Evolutionary conservation across 2,329 filamentous ascomycete species (phyloP).

Genomic region (Cryphonectria parasitica): DNA sequence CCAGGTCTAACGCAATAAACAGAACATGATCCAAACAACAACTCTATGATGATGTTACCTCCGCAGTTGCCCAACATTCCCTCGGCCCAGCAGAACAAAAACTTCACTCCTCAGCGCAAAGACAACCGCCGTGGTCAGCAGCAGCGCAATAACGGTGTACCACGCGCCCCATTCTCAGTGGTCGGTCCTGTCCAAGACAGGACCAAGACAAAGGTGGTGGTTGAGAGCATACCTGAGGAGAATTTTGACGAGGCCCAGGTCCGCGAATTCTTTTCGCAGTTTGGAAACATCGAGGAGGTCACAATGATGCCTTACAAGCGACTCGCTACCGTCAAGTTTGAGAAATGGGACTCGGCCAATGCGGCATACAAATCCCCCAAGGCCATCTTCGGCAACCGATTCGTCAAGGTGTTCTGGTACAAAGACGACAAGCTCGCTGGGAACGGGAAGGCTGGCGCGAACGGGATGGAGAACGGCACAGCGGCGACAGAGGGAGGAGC

Average conservation of each 20-base stretch:
- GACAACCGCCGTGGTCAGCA: conserved; percentile 43
- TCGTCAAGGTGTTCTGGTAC: conserved; percentile 83
- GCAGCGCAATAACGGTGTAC: conserved; percentile 38
- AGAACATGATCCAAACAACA: conserved; percentile 56
- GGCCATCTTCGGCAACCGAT: conserved; percentile 81
- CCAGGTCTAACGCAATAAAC: conserved; percentile 21
- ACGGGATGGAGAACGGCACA: conserved; percentile 37
- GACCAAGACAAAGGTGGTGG: conserved; percentile 69
- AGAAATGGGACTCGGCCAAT: conserved; percentile 67
- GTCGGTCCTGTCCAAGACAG: conserved; percentile 66
- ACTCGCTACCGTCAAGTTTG: conserved; percentile 71
- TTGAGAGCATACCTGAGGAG: conserved; percentile 78
- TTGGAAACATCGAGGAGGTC: conserved; percentile 68
- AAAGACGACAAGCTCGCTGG: conserved; percentile 53
- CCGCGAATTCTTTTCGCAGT: conserved; percentile 71
- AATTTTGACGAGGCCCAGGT: conserved; percentile 68
- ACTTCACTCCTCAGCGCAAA: conserved; percentile 34
- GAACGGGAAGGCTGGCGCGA: conserved; percentile 36
- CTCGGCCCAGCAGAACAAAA: conserved; percentile 29
- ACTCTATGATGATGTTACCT: conserved; percentile 29
- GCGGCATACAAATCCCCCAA: conserved; percentile 77
- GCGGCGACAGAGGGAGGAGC: conserved; percentile 31
- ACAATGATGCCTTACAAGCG: conserved; percentile 68
- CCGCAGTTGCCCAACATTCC: conserved; percentile 24
- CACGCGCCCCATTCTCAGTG: conserved; percentile 64